These are phyloP conservation scores for Panicum hallii DNA, from an alignment of 202 grass and related monocot species.

Conservation along the genomic window DNA sequence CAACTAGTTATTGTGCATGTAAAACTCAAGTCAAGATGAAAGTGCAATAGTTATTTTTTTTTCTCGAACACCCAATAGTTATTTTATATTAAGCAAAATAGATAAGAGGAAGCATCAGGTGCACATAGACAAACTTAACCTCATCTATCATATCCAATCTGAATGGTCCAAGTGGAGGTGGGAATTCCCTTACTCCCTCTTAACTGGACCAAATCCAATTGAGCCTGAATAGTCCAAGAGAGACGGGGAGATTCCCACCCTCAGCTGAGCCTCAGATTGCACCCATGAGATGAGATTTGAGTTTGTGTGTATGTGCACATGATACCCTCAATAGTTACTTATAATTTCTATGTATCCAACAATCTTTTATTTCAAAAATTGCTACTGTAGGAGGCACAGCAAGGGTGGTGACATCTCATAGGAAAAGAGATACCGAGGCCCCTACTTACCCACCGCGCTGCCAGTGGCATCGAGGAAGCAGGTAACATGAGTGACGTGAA, in stretches of 20 bases:
- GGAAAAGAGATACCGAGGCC: too few species aligned
- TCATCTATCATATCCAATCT: not conserved
- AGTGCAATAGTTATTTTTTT: not conserved
- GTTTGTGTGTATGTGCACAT: not conserved
- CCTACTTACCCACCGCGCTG: not conserved
- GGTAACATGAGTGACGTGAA: not conserved
- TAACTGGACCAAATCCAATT: not conserved
- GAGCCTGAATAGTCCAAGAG: not conserved
- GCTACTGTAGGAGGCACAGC: not conserved
- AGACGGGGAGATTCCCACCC: not conserved
- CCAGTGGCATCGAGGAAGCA: not conserved
- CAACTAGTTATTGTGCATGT: conserved; percentile 1
- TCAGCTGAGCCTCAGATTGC: not conserved
- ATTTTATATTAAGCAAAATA: not conserved
- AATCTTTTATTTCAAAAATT: conserved; percentile 14
- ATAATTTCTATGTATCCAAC: conserved; percentile 5
- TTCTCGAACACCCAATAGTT: not conserved
- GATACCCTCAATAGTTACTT: conserved; percentile 1
- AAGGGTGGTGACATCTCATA: not conserved
- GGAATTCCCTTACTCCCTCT: not conserved
- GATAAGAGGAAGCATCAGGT: not conserved
- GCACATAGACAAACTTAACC: conserved; percentile 8
- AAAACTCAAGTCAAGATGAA: not conserved
- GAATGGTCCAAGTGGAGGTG: not conserved
- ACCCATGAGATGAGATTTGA: not conserved